Evolutionary conservation across 352 stramenopile genomes (phyloP).

Genomic region (Globisporangium echinulatum): DNA sequence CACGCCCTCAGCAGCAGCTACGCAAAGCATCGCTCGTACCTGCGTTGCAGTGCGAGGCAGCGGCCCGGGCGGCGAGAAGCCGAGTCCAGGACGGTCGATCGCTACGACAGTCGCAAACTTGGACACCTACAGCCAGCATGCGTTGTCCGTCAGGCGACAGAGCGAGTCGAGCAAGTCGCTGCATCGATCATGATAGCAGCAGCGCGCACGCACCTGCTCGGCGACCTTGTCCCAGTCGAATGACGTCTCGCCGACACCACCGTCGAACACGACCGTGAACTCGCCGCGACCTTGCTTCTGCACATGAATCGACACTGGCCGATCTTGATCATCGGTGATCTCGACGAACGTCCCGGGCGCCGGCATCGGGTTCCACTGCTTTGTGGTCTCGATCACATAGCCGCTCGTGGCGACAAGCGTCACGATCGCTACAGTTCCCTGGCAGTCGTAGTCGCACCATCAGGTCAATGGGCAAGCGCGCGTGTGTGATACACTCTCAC

Average conservation of each 20-base stretch:
- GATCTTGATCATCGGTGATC: constrained; percentile 28
- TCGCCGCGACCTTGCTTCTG: constrained; percentile 36
- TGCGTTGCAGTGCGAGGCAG: constrained; percentile 46
- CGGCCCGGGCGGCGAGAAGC: constrained; percentile 45
- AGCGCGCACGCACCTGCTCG: constrained; percentile 15
- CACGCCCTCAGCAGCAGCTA: too few relatives aligned
- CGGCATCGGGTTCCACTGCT: constrained; percentile 45
- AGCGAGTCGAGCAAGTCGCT: too few relatives aligned
- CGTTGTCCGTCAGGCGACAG: too few relatives aligned
- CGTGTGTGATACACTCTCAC: too few relatives aligned
- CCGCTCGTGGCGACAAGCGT: constrained; percentile 42
- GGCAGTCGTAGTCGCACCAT: too few relatives aligned
- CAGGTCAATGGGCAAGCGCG: too few relatives aligned
- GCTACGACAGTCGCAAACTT: constrained; percentile 50
- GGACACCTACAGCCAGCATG: constrained; percentile 16
- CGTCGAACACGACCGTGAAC: constrained; percentile 66
- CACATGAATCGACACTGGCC: constrained; percentile 40
- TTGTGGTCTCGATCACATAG: constrained; percentile 66
- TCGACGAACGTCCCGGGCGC: constrained; percentile 47
- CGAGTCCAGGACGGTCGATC: constrained; percentile 70
- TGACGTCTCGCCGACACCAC: constrained; percentile 72
- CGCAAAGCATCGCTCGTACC: constrained; percentile 7
- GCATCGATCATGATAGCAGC: not conserved
- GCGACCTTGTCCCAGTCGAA: constrained; percentile 83
- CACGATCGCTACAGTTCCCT: constrained; percentile 38